Evolutionary conservation across 306 rosid genomes (phyloP).

Genomic region (Rosa chinensis): DNA sequence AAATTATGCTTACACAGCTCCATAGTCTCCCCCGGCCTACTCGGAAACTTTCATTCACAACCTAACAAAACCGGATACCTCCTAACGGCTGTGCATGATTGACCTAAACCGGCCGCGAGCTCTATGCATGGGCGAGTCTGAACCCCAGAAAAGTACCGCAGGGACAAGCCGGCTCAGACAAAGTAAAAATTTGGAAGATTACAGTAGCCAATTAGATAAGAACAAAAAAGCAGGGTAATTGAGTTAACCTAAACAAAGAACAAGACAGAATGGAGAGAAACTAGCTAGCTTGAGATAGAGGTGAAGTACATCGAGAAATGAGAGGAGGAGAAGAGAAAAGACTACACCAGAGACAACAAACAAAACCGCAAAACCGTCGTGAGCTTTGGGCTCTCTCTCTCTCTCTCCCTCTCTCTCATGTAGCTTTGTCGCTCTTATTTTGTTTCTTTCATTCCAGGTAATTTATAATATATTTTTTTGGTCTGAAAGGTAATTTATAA

Average conservation of each 20-base stretch:
- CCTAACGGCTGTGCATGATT: background rate
- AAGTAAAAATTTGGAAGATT: background rate
- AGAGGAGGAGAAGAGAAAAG: background rate
- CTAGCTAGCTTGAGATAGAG: background rate
- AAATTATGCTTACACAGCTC: too few species aligned
- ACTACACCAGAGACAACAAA: background rate
- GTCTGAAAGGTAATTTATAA: too few species aligned
- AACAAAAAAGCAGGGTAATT: background rate
- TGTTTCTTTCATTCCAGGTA: background rate
- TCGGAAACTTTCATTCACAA: too few species aligned
- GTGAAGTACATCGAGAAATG: background rate
- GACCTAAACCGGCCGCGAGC: background rate
- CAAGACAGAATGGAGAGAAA: background rate
- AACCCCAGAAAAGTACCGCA: background rate
- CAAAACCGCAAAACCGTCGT: background rate
- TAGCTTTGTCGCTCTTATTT: background rate
- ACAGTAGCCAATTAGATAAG: background rate
- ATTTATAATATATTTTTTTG: too few species aligned
- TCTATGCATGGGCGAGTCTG: background rate
- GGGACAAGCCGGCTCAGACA: background rate
- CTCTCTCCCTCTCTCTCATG: background rate
- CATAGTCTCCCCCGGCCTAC: too few species aligned
- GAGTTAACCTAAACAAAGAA: background rate
- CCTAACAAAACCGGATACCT: background rate
- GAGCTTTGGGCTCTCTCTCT: background rate